These are phyloP conservation scores for Biscogniauxia sp. DNA, from an alignment of 2,329 filamentous ascomycete genomes.

Conservation along the genomic window DNA sequence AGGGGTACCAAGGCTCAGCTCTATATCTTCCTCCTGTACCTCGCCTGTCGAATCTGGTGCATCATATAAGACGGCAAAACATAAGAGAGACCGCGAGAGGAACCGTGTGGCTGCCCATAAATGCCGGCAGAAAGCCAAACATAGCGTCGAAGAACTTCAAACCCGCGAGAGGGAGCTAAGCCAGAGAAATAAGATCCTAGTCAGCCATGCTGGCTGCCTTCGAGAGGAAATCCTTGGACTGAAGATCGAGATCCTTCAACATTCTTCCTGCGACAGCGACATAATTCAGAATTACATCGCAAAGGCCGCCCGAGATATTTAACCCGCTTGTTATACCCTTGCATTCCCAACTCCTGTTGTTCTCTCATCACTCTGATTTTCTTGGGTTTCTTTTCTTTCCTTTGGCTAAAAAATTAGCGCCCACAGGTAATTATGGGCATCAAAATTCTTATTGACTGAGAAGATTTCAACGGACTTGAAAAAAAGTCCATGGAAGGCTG, in stretches of 20 bases:
- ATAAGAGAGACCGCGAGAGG: conserved; percentile 22
- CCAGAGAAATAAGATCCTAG: conserved; percentile 21
- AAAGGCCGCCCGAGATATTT: conserved; percentile 19
- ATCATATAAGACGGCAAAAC: neutral
- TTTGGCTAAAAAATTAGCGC: neutral
- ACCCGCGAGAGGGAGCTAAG: conserved; percentile 21
- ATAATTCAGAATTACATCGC: conserved; percentile 30
- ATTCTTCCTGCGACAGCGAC: conserved; percentile 27
- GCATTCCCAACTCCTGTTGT: neutral
- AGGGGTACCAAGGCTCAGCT: neutral
- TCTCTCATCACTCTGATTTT: neutral
- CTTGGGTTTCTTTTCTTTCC: too few relatives aligned
- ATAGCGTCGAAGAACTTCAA: conserved; percentile 19
- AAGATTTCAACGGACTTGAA: neutral
- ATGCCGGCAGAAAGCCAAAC: conserved; percentile 28
- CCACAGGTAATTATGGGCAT: neutral
- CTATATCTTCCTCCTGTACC: neutral
- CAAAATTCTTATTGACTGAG: neutral
- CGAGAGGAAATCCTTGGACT: conserved; percentile 24
- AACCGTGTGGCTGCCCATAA: conserved; percentile 28
- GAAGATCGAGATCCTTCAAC: conserved; percentile 27
- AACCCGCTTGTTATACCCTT: neutral
- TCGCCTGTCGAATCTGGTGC: neutral
- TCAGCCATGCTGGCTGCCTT: conserved; percentile 16
- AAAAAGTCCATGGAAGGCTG: neutral